A percentile compares a stretch with the other conserved stretches of the same genome.
Conservation (phyloP, 2,329 filamentous ascomycete species). For the Aspergillus intermedius region DNA sequence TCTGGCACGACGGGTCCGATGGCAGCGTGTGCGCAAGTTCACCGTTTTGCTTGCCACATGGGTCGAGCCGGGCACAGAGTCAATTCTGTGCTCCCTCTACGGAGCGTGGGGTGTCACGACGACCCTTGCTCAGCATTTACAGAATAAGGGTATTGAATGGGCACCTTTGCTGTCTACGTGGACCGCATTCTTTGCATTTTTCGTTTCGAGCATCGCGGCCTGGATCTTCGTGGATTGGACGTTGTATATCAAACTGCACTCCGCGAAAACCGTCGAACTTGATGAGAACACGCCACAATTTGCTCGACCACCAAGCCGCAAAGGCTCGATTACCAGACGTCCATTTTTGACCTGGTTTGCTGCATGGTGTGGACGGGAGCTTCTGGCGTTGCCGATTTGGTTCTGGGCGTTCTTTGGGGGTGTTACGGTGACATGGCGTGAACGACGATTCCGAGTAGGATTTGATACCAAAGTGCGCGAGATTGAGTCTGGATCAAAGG, state of each 20-base stretch:
- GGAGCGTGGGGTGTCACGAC: conserved; percentile 73
- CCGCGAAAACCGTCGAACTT: conserved; percentile 61
- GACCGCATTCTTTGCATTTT: conserved; percentile 58
- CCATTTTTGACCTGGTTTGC: conserved; percentile 64
- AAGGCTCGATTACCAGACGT: conserved; percentile 43
- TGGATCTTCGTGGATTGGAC: conserved; percentile 75
- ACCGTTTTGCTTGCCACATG: conserved; percentile 83
- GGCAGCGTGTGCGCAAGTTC: conserved; percentile 90
- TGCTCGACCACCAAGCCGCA: conserved; percentile 46
- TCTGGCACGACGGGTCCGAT: conserved; percentile 72
- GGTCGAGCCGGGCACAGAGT: conserved; percentile 88
- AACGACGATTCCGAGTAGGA: conserved; percentile 71
- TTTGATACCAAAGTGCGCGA: conserved; percentile 76
- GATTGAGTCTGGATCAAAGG: conserved; percentile 25
- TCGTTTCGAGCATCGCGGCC: conserved; percentile 55
- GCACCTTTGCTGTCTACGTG: conserved; percentile 59
- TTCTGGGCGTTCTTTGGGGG: conserved; percentile 83
- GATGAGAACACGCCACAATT: conserved; percentile 71
- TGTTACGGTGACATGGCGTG: conserved; percentile 79
- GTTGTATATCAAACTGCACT: conserved; percentile 68
- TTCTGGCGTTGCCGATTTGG: conserved; percentile 84
- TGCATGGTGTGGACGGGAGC: conserved; percentile 80
- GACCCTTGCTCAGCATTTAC: conserved; percentile 53
- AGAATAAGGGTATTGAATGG: conserved; percentile 27
- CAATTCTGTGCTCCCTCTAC: conserved; percentile 74